These are phyloP conservation scores for Lophiotrema nucula DNA, from an alignment of 495 filamentous ascomycete species.

Conservation along the genomic window DNA sequence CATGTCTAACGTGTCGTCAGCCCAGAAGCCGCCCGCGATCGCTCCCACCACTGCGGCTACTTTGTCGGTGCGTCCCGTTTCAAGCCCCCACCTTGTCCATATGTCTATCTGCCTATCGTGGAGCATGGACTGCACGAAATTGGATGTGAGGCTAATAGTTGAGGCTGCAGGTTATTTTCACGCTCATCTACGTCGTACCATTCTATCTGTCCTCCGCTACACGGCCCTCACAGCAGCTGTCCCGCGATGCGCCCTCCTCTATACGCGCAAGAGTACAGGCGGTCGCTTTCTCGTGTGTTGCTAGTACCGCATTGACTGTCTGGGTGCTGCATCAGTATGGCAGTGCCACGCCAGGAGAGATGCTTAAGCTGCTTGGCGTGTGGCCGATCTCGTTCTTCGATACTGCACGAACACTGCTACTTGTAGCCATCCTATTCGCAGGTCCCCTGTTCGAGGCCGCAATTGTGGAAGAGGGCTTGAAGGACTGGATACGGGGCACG, in stretches of 20 bases:
- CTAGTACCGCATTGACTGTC: slow-evolving; percentile 60
- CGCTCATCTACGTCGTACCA: slow-evolving; percentile 81
- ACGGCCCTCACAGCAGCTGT: slow-evolving; percentile 75
- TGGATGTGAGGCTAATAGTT: slow-evolving; percentile 7
- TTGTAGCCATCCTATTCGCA: slow-evolving; percentile 77
- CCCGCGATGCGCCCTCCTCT: slow-evolving; percentile 84
- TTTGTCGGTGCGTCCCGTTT: slow-evolving; percentile 52
- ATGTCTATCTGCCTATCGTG: slow-evolving; percentile 22
- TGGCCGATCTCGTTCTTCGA: slow-evolving; percentile 69
- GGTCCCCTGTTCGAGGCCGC: slow-evolving; percentile 80
- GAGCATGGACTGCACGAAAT: slow-evolving; percentile 2
- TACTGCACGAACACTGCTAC: slow-evolving; percentile 54
- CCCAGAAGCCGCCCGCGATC: slow-evolving; percentile 47
- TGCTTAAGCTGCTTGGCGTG: slow-evolving; percentile 67
- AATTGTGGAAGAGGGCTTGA: slow-evolving; percentile 69
- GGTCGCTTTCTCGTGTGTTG: slow-evolving; percentile 67
- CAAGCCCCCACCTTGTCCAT: slow-evolving; percentile 23
- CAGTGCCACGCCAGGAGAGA: slow-evolving; percentile 48
- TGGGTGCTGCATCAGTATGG: slow-evolving; percentile 55
- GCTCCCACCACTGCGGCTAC: slow-evolving; percentile 48
- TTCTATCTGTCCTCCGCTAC: slow-evolving; percentile 82
- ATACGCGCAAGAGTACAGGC: slow-evolving; percentile 82
- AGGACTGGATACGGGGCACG: slow-evolving; percentile 54
- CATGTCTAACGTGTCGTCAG: slow-evolving; percentile 29
- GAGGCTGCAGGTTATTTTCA: slow-evolving; percentile 63